These are phyloP conservation scores for Podospora anserina DNA, from an alignment of 495 filamentous ascomycete species.

Conservation along the genomic window DNA sequence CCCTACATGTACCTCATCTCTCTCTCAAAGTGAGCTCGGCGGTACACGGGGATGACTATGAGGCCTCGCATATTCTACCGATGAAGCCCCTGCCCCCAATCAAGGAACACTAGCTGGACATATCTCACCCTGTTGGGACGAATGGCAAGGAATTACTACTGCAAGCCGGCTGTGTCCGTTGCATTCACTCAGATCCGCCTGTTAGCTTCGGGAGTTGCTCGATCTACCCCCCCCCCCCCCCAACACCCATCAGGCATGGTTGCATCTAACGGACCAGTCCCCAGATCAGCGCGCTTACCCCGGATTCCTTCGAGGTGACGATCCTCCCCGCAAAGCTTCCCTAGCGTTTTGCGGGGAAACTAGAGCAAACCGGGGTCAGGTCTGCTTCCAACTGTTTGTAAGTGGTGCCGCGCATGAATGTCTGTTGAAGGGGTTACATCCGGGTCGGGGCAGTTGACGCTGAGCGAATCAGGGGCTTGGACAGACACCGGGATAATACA, in stretches of 20 bases:
- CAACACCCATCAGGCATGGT: not conserved
- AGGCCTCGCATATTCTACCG: not conserved
- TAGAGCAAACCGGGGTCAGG: not conserved
- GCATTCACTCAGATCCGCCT: not conserved
- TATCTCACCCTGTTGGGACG: not conserved
- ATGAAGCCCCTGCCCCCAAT: not conserved
- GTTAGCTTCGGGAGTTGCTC: not conserved
- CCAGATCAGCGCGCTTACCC: conserved; percentile 11
- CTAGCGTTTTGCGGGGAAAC: conserved; percentile 10
- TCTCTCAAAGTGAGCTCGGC: not conserved
- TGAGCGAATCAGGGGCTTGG: not conserved
- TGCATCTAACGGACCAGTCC: not conserved
- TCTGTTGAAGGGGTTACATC: not conserved
- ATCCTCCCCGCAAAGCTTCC: not conserved
- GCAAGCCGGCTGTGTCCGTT: not conserved
- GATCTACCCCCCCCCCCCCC: not conserved
- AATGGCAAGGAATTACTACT: not conserved
- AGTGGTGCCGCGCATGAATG: not conserved
- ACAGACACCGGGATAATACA: not conserved
- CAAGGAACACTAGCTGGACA: not conserved
- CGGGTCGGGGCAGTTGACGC: not conserved
- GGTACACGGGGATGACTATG: not conserved
- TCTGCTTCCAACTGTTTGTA: not conserved
- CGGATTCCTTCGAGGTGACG: conserved; percentile 7
- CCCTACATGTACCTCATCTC: not conserved